phyloP scores from a whole-genome alignment of 441 rosid species.

The Adansonia rubrostipa region DNA sequence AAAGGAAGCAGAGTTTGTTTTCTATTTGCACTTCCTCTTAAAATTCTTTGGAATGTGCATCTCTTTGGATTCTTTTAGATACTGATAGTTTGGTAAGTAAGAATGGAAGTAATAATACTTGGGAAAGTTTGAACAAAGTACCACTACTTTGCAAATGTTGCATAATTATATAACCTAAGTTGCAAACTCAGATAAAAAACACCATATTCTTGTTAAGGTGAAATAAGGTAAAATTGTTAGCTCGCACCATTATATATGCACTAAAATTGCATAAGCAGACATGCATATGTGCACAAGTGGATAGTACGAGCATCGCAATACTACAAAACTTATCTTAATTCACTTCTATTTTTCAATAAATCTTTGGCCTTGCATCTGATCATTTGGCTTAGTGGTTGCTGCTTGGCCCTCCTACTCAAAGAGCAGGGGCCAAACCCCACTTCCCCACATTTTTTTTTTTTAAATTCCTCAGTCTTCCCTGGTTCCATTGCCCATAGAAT shows the following conservation, averaged over 20 bases:
- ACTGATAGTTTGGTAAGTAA: background rate
- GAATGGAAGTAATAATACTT: background rate
- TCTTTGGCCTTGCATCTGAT: constrained; percentile 6
- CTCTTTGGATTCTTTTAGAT: background rate
- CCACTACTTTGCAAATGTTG: background rate
- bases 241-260: background rate
- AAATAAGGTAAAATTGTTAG: background rate
- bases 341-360: background rate
- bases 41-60: background rate
- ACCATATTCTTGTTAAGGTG: background rate
- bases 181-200: background rate
- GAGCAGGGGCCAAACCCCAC: background rate
- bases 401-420: background rate
- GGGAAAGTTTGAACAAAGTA: background rate
- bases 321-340: background rate
- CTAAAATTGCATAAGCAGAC: background rate
- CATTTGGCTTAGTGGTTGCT: background rate
- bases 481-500: background rate
- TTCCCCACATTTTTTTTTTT: background rate
- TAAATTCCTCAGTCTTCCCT: background rate
- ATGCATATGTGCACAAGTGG: background rate
- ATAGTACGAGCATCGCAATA: background rate
- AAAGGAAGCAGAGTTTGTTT: background rate
- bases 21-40: background rate
- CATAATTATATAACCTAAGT: background rate